Evolutionary conservation across 345 rosid species (phyloP), one percentile per base, ranked within the genome.

Genomic region (Sonneratia alba): DNA sequence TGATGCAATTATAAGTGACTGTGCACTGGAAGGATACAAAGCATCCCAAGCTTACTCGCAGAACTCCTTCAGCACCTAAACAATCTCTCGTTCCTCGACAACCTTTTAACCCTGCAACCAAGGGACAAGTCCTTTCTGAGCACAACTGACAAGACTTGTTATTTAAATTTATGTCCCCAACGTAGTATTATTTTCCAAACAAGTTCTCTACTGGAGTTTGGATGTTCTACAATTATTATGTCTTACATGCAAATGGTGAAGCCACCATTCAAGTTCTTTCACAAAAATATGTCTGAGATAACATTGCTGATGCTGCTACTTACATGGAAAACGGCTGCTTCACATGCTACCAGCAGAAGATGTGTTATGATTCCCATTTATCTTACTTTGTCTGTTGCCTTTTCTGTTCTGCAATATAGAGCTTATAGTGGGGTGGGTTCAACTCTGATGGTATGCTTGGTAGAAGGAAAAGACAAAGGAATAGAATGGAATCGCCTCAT

Each of bases 1-100:
- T 53, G 7, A 53, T 53, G 22, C 61, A 70, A 14, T 48, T 3
- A 13, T 27, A 34, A 36, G 21, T 1, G 24, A 57, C 49, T 43
- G 32, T 36, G 24, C 61, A 9, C 36, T 40, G 36, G 45, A 87
- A 93, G 98, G 98, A 94, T 90, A 91, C 93, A 80, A 88, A 91
- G 77, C 98, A 94, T 78, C 98, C 97, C 81, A 94, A 81, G 93
- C 98, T 94, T 68, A 94, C 95, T 1, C 98, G 90, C 71, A 89
- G 85, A 75, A 94, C 98, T 64, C 96, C 97, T 80, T 89, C 95
- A 0, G 97, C 87, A 7, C 98, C 98, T 51, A 87, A 85, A 81
- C 98, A 94, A 71, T 91, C 86, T n/a, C 70, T 78, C 70, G 85
- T 88, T 64, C 90, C 93, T 76, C 81, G 81, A 77, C 98, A 94